Base-by-base conservation (phyloP, 306 rosid genomes). In the Malus fusca region DNA sequence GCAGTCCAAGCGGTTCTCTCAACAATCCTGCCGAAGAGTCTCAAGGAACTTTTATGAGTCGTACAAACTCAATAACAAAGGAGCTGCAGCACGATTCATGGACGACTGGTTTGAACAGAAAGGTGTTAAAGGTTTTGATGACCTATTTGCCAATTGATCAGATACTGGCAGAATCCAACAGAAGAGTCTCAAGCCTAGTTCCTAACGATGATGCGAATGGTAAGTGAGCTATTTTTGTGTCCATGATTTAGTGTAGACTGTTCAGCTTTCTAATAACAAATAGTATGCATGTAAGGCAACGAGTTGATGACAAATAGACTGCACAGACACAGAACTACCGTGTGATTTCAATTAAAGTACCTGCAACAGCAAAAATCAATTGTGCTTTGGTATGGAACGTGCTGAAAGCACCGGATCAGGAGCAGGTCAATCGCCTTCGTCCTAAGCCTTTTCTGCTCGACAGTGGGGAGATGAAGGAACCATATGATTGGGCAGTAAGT, bases 21-120 rank as follows among this genome's bases (percentile, higher is more conserved):
- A 86, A 83, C 76, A 90, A 90, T 69, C 91, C 91, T 26, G 81
- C 85, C 48, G 62, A 58, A 2, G 92, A 90, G 82, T 84, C 95
- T 70, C 95, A 90, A 65, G 88, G 90, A 78, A 90, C 92, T 79
- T 90, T 92, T 35, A 88, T 90, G 96, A 88, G 96, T 75, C 89
- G 90, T 25, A 88, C 86, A 81, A 90, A 90, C 75, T 78, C 85
- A 1, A 88, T 71, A 90, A 90, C 81, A 86, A 90, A 83, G 96
- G 96, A 7, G 89, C 89, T 13, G 96, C 92, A 33, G 85, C 90
- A 22, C 82, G 92, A 31, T 90, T 88, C 78, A 88, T 90, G 96
- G 96, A 90, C 77, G 92, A 90, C 72, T 90, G 91, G 96, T 86
- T 90, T 74, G 88, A 83, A 62, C 81, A 71, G 44, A 71, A 77